These are phyloP conservation scores for Naganishia vaughanmartiniae DNA, from an alignment of 768 basidiomycete genomes.

Conservation along the genomic window DNA sequence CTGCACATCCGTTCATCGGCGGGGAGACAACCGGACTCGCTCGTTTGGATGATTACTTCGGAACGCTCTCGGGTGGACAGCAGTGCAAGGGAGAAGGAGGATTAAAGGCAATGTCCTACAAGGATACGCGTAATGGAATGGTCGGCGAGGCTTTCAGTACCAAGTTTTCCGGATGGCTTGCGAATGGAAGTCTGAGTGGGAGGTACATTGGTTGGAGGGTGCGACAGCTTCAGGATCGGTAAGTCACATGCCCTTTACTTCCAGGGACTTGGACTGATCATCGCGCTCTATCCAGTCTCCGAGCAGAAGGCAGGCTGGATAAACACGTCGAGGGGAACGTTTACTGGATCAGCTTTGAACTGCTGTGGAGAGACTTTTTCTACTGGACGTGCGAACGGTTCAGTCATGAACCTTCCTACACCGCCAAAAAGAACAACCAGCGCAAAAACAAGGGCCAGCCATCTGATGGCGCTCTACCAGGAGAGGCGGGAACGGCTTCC, in stretches of 20 bases:
- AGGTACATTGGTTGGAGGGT: slow-evolving; percentile 46
- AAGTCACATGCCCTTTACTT: neutral
- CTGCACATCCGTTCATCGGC: slow-evolving; percentile 52
- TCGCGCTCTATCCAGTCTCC: slow-evolving; percentile 29
- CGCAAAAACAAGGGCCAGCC: neutral
- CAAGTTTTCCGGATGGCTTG: slow-evolving; percentile 55
- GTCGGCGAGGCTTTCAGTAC: slow-evolving; percentile 55
- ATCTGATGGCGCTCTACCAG: neutral
- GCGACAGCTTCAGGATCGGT: slow-evolving; percentile 38
- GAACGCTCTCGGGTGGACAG: slow-evolving; percentile 31
- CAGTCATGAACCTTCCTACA: slow-evolving; percentile 27
- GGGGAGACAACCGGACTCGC: slow-evolving; percentile 48
- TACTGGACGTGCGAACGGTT: slow-evolving; percentile 48
- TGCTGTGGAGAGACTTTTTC: slow-evolving; percentile 57
- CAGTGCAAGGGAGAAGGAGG: slow-evolving; percentile 36
- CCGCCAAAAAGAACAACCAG: slow-evolving; percentile 18
- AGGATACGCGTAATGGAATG: slow-evolving; percentile 54
- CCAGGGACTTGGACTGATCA: slow-evolving; percentile 38
- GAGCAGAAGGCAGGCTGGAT: slow-evolving; percentile 39
- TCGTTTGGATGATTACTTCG: slow-evolving; percentile 52
- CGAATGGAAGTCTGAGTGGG: slow-evolving; percentile 49
- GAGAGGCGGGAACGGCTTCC: slow-evolving; percentile 38
- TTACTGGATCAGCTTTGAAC: slow-evolving; percentile 53
- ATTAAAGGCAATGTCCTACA: slow-evolving; percentile 48
- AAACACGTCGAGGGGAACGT: slow-evolving; percentile 50